A percentile compares a stretch with the other conserved stretches of the same genome.
phyloP scores from a whole-genome alignment of 2,329 filamentous ascomycete genomes.

The Lomentospora prolificans region DNA sequence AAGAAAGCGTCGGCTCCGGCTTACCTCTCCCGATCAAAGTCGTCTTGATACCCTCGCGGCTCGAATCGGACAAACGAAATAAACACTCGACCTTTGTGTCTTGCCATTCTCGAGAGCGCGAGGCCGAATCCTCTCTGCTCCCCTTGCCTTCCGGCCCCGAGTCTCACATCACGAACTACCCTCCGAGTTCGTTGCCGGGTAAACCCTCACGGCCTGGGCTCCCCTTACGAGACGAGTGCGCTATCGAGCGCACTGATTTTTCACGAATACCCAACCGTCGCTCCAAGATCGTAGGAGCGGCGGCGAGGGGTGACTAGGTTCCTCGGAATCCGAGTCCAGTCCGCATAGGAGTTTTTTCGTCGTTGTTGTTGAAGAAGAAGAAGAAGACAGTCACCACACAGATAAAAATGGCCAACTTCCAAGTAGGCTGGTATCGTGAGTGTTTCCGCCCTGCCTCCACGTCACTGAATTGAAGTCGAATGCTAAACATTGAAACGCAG shows the following conservation, averaged over 20 bases:
- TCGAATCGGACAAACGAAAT: neutral
- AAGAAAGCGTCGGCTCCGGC: neutral
- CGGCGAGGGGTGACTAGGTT: neutral
- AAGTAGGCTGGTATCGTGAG: constrained; percentile 41
- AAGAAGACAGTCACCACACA: neutral
- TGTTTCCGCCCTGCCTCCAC: constrained; percentile 14
- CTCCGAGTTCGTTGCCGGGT: no score
- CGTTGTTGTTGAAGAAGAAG: no score
- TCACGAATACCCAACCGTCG: neutral
- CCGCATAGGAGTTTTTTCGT: neutral
- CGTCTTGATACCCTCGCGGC: neutral
- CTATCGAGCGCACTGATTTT: neutral
- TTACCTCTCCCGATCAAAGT: neutral
- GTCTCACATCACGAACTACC: no score
- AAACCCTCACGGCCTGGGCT: no score
- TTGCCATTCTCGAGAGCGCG: neutral
- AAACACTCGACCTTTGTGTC: neutral
- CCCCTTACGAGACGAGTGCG: neutral
- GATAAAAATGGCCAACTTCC: constrained; percentile 25
- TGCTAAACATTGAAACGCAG: constrained; percentile 20
- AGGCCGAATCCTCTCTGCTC: neutral
- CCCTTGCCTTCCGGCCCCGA: neutral
- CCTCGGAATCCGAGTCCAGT: neutral
- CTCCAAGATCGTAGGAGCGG: neutral
- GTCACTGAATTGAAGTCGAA: constrained; percentile 13